Conservation (phyloP, 1,284 basidiomycete species). For the Volvariella volvacea region DNA sequence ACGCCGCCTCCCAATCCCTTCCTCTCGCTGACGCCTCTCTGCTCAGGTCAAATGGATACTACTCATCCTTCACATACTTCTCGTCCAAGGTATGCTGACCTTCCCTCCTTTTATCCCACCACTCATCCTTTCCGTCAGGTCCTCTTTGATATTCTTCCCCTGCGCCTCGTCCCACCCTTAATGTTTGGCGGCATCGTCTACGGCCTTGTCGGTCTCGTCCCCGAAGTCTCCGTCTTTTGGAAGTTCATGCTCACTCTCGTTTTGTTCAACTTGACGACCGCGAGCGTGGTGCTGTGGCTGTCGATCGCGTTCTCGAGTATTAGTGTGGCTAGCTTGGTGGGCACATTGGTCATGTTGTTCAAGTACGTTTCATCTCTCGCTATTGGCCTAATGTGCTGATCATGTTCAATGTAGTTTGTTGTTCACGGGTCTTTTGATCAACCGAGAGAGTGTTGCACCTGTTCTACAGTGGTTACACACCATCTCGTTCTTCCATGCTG, state of each 20-base stretch:
- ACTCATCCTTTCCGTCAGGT: slow-evolving; percentile 38
- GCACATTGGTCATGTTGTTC: slow-evolving; percentile 94
- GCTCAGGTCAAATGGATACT: slow-evolving; percentile 93
- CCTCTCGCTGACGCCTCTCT: too few species aligned
- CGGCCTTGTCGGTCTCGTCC: slow-evolving; percentile 88
- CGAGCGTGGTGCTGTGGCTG: slow-evolving; percentile 85
- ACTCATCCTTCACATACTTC: slow-evolving; percentile 94
- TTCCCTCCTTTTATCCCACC: neutral
- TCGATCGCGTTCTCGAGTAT: slow-evolving; percentile 83
- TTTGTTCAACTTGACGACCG: slow-evolving; percentile 92
- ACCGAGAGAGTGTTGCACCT: slow-evolving; percentile 76
- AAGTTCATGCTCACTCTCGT: slow-evolving; percentile 95
- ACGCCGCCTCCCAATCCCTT: slow-evolving; percentile 2
- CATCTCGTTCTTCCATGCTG: slow-evolving; percentile 97
- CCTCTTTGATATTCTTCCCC: slow-evolving; percentile 91
- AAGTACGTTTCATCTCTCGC: slow-evolving; percentile 57
- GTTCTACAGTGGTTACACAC: slow-evolving; percentile 83
- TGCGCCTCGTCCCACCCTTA: slow-evolving; percentile 90
- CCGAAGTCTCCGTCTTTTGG: slow-evolving; percentile 88
- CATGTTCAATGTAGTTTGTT: slow-evolving; percentile 56
- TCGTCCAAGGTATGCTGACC: slow-evolving; percentile 62
- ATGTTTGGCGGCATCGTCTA: slow-evolving; percentile 95
- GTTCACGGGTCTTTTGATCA: slow-evolving; percentile 94
- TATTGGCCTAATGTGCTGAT: slow-evolving; percentile 5
- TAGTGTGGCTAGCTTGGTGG: slow-evolving; percentile 88